Evolutionary conservation across 73 alveolate species (phyloP).

Genomic region (Paramecium caudatum): DNA sequence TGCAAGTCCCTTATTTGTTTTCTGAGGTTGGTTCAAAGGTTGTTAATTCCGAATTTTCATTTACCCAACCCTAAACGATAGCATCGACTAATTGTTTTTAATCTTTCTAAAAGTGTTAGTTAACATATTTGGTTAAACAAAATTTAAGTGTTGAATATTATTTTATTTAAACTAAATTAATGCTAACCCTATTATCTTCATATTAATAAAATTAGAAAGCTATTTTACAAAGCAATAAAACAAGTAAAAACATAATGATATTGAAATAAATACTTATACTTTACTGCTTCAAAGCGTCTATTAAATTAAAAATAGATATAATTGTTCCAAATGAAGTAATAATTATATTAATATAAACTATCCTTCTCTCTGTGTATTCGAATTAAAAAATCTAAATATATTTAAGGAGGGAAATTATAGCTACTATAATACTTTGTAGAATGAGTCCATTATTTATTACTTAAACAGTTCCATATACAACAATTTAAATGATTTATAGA

Average conservation of each 20-base stretch:
- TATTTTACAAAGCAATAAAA: neutral
- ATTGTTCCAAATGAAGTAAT: slow-evolving; percentile 1
- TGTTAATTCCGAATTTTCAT: neutral
- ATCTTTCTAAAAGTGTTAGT: neutral
- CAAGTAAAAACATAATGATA: neutral
- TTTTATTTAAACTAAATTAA: neutral
- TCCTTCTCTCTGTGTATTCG: neutral
- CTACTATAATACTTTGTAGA: neutral
- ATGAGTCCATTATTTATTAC: neutral
- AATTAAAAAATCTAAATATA: neutral
- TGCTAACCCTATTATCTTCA: neutral
- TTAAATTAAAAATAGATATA: neutral
- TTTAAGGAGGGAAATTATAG: neutral
- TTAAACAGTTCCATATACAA: neutral
- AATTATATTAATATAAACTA: neutral
- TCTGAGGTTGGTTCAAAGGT: neutral
- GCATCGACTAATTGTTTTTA: neutral
- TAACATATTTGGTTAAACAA: neutral
- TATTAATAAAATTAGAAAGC: neutral
- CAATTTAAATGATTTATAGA: neutral
- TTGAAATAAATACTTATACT: neutral
- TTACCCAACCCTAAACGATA: neutral
- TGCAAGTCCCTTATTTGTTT: neutral
- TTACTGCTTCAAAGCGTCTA: neutral
- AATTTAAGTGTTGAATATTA: neutral